A percentile compares a stretch with the other conserved stretches of the same genome.
Conservation (phyloP, 805 yeast species). For the Yamadazyma paraphyllophila region DNA sequence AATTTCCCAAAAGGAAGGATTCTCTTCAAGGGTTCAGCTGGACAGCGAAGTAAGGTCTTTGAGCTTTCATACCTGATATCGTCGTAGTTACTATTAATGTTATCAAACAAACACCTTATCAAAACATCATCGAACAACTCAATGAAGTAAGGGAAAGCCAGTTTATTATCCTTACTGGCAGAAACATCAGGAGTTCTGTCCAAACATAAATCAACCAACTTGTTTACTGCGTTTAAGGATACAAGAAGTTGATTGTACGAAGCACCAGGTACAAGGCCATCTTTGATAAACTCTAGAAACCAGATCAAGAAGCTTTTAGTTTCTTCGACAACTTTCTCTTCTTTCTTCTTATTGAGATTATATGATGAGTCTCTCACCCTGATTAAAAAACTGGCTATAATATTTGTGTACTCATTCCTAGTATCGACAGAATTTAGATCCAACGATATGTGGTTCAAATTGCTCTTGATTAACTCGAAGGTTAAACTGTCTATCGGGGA, state of each 20-base stretch:
- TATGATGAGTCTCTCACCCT: conserved; percentile 71
- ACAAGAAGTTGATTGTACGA: conserved; percentile 39
- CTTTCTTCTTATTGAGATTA: conserved; percentile 36
- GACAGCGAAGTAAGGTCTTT: conserved; percentile 44
- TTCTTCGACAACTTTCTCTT: not conserved
- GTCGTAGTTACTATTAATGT: conserved; percentile 67
- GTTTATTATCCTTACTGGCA: conserved; percentile 4
- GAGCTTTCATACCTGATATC: conserved; percentile 64
- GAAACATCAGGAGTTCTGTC: conserved; percentile 6
- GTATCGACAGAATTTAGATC: conserved; percentile 37
- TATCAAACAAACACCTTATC: conserved; percentile 54
- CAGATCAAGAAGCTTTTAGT: conserved; percentile 31
- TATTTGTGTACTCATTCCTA: conserved; percentile 62
- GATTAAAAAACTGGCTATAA: conserved; percentile 58
- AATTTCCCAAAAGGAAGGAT: not conserved
- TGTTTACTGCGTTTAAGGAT: conserved; percentile 14
- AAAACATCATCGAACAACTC: conserved; percentile 22
- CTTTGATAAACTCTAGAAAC: conserved; percentile 50
- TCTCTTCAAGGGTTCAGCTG: conserved; percentile 15
- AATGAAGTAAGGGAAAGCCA: conserved; percentile 11
- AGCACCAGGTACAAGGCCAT: conserved; percentile 41
- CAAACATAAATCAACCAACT: conserved; percentile 14
- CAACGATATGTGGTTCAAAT: conserved; percentile 13
- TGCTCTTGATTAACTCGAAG: conserved; percentile 41
- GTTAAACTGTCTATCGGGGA: conserved; percentile 48